A percentile compares a stretch with the other conserved stretches of the same genome.
Conservation (phyloP, 495 filamentous ascomycete genomes). For the Echria macrotheca region DNA sequence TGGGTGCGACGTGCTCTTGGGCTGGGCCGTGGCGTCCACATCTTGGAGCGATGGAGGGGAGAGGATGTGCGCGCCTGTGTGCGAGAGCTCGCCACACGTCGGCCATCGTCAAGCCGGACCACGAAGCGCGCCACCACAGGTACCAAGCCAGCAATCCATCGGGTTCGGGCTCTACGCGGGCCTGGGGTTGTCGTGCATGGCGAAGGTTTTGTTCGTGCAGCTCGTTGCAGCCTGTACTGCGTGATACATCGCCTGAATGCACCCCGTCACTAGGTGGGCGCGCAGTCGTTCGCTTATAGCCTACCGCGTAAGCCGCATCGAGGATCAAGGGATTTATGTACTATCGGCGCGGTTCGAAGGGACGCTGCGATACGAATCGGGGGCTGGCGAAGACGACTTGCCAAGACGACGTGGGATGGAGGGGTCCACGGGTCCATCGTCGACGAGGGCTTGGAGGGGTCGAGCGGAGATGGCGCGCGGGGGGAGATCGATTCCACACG, state of each 20-base stretch:
- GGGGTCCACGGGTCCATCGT: too few relatives aligned
- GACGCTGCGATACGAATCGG: too few relatives aligned
- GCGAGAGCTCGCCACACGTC: not conserved
- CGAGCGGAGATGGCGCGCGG: too few relatives aligned
- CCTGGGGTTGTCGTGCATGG: not conserved
- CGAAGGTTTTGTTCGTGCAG: not conserved
- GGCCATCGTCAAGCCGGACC: slow-evolving; percentile 6
- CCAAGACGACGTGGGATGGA: too few relatives aligned
- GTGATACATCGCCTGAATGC: slow-evolving; percentile 8
- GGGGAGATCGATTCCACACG: not conserved
- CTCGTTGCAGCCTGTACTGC: not conserved
- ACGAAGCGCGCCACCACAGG: slow-evolving; percentile 6
- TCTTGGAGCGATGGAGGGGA: not conserved
- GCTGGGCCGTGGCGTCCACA: not conserved
- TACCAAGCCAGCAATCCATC: too few relatives aligned
- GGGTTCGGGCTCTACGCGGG: too few relatives aligned
- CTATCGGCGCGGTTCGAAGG: too few relatives aligned
- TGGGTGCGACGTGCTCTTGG: not conserved
- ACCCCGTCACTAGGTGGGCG: not conserved
- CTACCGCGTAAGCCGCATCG: slow-evolving; percentile 4
- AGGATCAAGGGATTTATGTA: too few relatives aligned
- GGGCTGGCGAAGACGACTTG: too few relatives aligned
- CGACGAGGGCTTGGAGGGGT: too few relatives aligned
- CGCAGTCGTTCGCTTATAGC: not conserved
- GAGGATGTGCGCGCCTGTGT: not conserved